These are phyloP conservation scores for Saksenaea oblongispora DNA, from an alignment of 371 early-diverging fungal species.

Conservation along the genomic window DNA sequence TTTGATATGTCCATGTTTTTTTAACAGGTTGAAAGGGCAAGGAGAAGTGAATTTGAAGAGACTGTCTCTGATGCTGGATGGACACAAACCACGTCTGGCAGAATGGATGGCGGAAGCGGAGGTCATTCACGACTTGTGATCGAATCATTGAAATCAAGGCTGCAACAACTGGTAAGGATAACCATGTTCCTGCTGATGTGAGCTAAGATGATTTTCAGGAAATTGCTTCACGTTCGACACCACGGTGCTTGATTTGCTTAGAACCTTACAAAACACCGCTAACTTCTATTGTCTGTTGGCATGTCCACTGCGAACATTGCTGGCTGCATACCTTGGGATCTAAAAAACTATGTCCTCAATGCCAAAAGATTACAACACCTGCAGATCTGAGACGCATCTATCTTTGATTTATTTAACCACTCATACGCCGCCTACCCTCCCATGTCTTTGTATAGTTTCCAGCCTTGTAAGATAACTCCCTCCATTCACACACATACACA, in stretches of 20 bases:
- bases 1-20: conserved; percentile 19
- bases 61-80: conserved; percentile 37
- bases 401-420: conserved; percentile 50
- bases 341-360: conserved; percentile 91
- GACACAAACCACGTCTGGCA: conserved; percentile 15
- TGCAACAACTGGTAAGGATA: conserved; percentile 58
- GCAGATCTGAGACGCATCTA: conserved; percentile 83
- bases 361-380: conserved; percentile 86
- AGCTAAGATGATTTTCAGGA: conserved; percentile 26
- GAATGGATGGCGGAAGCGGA: conserved; percentile 37
- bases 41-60: conserved; percentile 39
- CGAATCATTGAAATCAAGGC: conserved; percentile 74
- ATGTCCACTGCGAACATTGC: conserved; percentile 89
- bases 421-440: background rate
- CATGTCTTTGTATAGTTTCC: conserved; percentile 7
- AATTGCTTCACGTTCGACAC: conserved; percentile 48
- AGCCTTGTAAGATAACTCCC: conserved; percentile 3
- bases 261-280: conserved; percentile 75
- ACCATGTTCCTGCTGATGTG: background rate
- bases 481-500: too few species aligned
- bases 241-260: conserved; percentile 82
- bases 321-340: conserved; percentile 87
- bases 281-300: conserved; percentile 88
- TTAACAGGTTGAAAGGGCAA: conserved; percentile 7
- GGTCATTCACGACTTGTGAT: conserved; percentile 56